Percentiles rank a stretch among this genome's conserved stretches.
Conservation (phyloP, 768 basidiomycete genomes). For the Cystobasidium tubakii region DNA sequence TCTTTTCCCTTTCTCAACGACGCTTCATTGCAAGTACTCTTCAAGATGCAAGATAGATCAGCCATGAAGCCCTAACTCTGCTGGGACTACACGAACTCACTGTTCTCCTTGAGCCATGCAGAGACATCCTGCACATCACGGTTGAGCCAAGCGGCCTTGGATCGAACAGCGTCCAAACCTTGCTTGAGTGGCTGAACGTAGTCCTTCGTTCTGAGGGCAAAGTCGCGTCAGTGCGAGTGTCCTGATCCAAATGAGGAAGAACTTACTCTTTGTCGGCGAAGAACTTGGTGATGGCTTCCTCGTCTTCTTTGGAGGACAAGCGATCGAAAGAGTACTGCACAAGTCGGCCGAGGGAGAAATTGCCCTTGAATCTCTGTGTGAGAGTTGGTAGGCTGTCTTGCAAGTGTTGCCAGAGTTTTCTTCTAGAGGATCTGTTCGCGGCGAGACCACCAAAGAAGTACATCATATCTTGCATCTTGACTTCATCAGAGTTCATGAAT, state of each 20-base stretch:
- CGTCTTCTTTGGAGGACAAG: slow-evolving; percentile 66
- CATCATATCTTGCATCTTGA: slow-evolving; percentile 55
- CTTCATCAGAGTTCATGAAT: slow-evolving; percentile 54
- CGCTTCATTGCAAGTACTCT: background rate
- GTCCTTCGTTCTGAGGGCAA: slow-evolving; percentile 52
- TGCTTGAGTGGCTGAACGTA: slow-evolving; percentile 63
- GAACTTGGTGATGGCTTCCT: slow-evolving; percentile 60
- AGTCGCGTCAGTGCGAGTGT: slow-evolving; percentile 30
- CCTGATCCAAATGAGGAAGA: slow-evolving; percentile 31
- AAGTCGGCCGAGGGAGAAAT: slow-evolving; percentile 55
- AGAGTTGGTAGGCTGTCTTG: slow-evolving; percentile 30
- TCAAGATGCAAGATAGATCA: background rate
- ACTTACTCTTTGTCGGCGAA: slow-evolving; percentile 60
- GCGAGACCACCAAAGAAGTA: slow-evolving; percentile 61
- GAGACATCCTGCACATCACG: slow-evolving; percentile 44
- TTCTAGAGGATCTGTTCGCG: slow-evolving; percentile 57
- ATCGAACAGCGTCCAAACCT: slow-evolving; percentile 62
- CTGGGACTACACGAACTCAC: background rate
- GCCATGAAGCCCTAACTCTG: too few species aligned
- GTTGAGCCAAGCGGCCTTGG: slow-evolving; percentile 61
- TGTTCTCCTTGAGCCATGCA: slow-evolving; percentile 43
- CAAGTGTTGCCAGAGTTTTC: slow-evolving; percentile 57
- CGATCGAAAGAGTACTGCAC: slow-evolving; percentile 52
- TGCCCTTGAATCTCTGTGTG: slow-evolving; percentile 66
- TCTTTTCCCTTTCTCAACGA: background rate